phyloP scores from a whole-genome alignment of 148 eudicot genomes.

The Spergularia bocconei region DNA sequence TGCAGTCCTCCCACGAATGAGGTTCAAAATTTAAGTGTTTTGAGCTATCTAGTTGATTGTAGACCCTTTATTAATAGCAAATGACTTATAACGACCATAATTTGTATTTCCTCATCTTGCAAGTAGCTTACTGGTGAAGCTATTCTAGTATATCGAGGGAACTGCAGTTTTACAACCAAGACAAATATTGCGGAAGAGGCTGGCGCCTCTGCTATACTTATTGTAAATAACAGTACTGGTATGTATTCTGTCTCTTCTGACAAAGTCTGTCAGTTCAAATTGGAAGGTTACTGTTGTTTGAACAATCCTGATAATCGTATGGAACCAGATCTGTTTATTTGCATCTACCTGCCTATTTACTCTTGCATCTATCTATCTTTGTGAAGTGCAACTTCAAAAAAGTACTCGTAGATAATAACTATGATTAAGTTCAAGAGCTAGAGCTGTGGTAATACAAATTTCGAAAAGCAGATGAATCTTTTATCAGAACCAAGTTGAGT shows the following conservation, averaged over 20 bases:
- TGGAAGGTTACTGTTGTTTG: background rate
- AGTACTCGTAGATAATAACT: background rate
- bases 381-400: background rate
- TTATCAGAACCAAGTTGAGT: background rate
- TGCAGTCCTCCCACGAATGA: slow-evolving; percentile 76
- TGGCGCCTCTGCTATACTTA: slow-evolving; percentile 87
- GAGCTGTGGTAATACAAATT: background rate
- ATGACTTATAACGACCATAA: background rate
- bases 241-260: slow-evolving; percentile 3
- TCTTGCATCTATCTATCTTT: background rate
- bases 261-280: background rate
- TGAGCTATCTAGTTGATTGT: slow-evolving; percentile 4
- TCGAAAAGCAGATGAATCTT: background rate
- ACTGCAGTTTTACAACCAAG: slow-evolving; percentile 90
- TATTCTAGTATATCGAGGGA: slow-evolving; percentile 87
- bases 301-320: background rate
- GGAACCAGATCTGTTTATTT: too few species aligned
- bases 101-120: slow-evolving; percentile 9
- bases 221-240: slow-evolving; percentile 85
- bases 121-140: slow-evolving; percentile 83
- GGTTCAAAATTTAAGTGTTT: slow-evolving; percentile 40
- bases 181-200: slow-evolving; percentile 87
- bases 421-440: background rate
- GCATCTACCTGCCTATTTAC: background rate
- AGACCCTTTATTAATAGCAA: background rate